A percentile compares a stretch with the other conserved stretches of the same genome.
Evolutionary conservation across 2,329 filamentous ascomycete genomes (phyloP).

Genomic region (Colletotrichum lupini): DNA sequence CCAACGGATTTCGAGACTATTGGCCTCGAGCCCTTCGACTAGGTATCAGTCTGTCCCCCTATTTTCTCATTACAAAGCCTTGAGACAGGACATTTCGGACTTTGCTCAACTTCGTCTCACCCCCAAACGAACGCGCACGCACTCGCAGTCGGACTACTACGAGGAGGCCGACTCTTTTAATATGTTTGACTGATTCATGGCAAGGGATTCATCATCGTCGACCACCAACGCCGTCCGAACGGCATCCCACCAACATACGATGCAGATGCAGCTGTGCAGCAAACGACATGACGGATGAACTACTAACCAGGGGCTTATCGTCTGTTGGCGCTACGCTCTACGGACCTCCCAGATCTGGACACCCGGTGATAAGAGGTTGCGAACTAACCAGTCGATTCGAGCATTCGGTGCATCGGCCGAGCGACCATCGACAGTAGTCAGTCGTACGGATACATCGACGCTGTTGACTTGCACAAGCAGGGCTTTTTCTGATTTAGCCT

Average conservation of each 20-base stretch:
- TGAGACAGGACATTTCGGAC: constrained; percentile 11
- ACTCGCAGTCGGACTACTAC: constrained; percentile 1
- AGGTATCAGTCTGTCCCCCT: background rate
- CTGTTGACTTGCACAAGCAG: background rate
- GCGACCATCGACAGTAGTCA: background rate
- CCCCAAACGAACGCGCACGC: constrained; percentile 7
- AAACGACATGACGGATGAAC: background rate
- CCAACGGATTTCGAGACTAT: constrained; percentile 24
- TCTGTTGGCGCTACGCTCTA: constrained; percentile 3
- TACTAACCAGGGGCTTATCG: constrained; percentile 11
- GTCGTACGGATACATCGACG: background rate
- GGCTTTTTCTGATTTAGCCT: background rate
- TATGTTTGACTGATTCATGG: background rate
- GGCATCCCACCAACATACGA: background rate
- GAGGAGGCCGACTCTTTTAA: background rate
- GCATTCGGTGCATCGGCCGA: background rate
- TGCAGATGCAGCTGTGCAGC: background rate
- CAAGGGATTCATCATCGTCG: background rate
- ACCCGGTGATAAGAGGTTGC: background rate
- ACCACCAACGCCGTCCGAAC: background rate
- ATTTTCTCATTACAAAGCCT: constrained; percentile 25
- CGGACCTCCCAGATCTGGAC: constrained; percentile 24
- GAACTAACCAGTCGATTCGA: too few species aligned
- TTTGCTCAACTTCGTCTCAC: background rate
- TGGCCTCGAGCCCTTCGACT: too few species aligned